These are phyloP conservation scores for Calonectria fujianensis DNA, from an alignment of 2,329 filamentous ascomycete species.

Conservation along the genomic window DNA sequence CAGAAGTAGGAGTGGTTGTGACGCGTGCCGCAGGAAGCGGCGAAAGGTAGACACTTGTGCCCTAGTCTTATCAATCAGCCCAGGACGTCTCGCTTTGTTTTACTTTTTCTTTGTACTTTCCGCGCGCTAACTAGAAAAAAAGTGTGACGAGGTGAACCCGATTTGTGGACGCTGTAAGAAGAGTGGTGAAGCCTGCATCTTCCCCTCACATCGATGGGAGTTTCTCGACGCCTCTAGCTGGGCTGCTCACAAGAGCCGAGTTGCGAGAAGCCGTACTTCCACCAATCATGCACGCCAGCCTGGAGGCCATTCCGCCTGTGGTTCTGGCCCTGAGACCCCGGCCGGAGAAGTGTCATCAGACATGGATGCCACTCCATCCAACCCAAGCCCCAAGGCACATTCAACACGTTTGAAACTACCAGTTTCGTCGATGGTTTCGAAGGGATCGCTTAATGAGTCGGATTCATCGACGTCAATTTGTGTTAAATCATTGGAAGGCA, in stretches of 20 bases:
- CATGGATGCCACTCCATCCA: neutral
- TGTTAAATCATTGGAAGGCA: too few species aligned
- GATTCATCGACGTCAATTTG: neutral
- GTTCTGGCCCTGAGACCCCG: too few species aligned
- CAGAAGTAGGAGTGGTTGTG: conserved; percentile 4
- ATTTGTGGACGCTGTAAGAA: neutral
- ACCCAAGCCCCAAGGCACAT: neutral
- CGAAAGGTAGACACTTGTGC: neutral
- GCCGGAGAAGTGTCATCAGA: too few species aligned
- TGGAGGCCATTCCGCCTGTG: rapidly evolving
- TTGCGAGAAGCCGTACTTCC: neutral
- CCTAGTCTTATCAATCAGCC: neutral
- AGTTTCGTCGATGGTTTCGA: too few species aligned
- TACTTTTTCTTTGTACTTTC: too few species aligned
- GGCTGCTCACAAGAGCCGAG: conserved; percentile 14
- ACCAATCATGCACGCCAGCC: neutral
- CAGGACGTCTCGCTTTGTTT: too few species aligned
- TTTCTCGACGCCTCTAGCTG: conserved; percentile 4
- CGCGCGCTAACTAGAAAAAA: neutral
- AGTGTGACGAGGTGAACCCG: conserved; percentile 16
- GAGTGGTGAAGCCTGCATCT: neutral
- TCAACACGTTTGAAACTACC: neutral
- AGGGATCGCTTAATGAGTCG: too few species aligned
- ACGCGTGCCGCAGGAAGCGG: conserved; percentile 7
- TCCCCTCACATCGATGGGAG: neutral